These are phyloP conservation scores for Cytospora paraplurivora DNA, from an alignment of 2,329 filamentous ascomycete genomes.

Conservation along the genomic window DNA sequence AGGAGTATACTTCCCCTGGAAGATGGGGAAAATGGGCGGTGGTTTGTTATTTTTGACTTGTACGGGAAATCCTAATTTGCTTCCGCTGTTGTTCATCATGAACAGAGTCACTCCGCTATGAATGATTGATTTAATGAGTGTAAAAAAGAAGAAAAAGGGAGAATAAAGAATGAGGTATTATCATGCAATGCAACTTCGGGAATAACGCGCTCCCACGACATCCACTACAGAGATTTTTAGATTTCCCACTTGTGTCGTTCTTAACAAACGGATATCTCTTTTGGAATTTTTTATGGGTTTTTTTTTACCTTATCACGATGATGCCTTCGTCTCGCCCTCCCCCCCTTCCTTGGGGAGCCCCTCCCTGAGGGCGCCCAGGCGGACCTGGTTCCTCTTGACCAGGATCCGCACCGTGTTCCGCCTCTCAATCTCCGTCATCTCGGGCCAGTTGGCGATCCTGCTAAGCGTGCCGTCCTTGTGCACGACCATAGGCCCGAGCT, in stretches of 20 bases:
- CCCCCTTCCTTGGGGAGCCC: constrained; percentile 35
- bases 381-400: constrained; percentile 67
- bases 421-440: constrained; percentile 70
- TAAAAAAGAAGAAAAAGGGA: neutral
- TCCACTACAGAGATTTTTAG: neutral
- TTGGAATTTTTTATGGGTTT: too few species aligned
- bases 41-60: constrained; percentile 16
- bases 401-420: constrained; percentile 68
- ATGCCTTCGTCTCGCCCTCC: constrained; percentile 32
- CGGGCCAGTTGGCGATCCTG: constrained; percentile 71
- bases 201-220: neutral
- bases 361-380: constrained; percentile 57
- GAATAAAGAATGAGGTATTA: too few species aligned
- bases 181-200: neutral
- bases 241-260: too few species aligned
- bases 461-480: constrained; percentile 72
- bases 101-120: neutral
- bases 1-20: constrained; percentile 19
- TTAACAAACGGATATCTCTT: too few species aligned
- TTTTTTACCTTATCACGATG: constrained; percentile 10
- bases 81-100: neutral
- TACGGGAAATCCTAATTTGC: constrained; percentile 11
- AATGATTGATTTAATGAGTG: neutral
- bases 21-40: constrained; percentile 8
- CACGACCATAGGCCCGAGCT: constrained; percentile 73